A percentile compares a stretch with the other conserved stretches of the same genome.
Conservation (phyloP, 2,329 filamentous ascomycete species). For the Lecanoromycetidae sp. region DNA sequence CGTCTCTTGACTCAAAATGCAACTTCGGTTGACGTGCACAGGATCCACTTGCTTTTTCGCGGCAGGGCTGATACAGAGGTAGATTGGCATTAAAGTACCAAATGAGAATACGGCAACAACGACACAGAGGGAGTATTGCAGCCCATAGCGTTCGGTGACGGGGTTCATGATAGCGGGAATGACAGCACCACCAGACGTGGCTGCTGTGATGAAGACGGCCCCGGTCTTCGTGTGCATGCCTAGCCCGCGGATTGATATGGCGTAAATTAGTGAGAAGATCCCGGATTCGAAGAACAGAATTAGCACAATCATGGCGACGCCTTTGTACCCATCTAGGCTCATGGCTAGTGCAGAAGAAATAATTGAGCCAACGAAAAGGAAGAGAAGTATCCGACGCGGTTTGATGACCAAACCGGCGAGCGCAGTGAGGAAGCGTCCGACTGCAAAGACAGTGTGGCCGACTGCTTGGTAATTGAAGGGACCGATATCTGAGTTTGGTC, state of each 20-base stretch:
- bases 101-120: conserved; percentile 40
- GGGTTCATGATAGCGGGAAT: conserved; percentile 45
- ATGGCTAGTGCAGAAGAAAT: conserved; percentile 41
- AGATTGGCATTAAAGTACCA: conserved; percentile 42
- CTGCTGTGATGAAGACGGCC: conserved; percentile 40
- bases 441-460: conserved; percentile 46
- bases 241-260: conserved; percentile 45
- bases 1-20: not conserved
- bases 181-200: conserved; percentile 42
- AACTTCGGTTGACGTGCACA: conserved; percentile 16
- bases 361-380: conserved; percentile 42
- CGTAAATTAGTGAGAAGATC: conserved; percentile 47
- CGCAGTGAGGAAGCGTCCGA: conserved; percentile 46
- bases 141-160: conserved; percentile 29
- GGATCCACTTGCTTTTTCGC: conserved; percentile 42
- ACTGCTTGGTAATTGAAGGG: conserved; percentile 39
- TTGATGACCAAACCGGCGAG: conserved; percentile 42
- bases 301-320: conserved; percentile 38
- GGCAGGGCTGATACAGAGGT: conserved; percentile 37
- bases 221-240: conserved; percentile 47
- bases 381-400: conserved; percentile 45
- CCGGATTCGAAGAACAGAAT: conserved; percentile 50
- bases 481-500: conserved; percentile 24
- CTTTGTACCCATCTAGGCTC: conserved; percentile 33
- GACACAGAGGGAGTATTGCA: conserved; percentile 41